Conservation (phyloP, 2,329 filamentous ascomycete genomes). For the Fusarium haematococcum region DNA sequence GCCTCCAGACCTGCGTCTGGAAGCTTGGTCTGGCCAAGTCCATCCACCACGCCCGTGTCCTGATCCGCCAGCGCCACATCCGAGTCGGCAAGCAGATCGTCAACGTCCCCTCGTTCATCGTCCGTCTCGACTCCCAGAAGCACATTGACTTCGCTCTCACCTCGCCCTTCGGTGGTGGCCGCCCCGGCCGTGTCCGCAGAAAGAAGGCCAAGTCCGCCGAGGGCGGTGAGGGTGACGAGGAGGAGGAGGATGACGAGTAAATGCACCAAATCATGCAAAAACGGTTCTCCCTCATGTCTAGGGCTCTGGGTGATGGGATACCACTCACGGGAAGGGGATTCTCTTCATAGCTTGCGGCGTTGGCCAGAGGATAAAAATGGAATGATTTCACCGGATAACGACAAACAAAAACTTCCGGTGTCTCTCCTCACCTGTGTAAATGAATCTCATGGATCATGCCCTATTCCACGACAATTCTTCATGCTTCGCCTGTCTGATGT, state of each 20-base stretch:
- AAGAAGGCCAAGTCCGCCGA: constrained; percentile 99
- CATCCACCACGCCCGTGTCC: constrained; percentile 99
- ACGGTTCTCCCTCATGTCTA: constrained; percentile 47
- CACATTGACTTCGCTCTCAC: constrained; percentile 99
- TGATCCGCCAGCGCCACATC: constrained; percentile 99
- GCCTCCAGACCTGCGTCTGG: constrained; percentile 99
- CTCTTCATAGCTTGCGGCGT: constrained; percentile 65
- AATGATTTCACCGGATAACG: constrained; percentile 53
- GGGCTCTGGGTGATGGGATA: constrained; percentile 49
- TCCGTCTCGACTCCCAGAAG: constrained; percentile 99
- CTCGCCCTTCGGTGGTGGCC: constrained; percentile 97
- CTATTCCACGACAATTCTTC: constrained; percentile 28
- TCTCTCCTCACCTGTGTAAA: constrained; percentile 41
- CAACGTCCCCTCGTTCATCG: constrained; percentile 99
- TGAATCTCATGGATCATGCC: constrained; percentile 38
- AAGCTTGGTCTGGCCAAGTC: constrained; percentile 99
- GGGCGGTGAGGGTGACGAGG: constrained; percentile 82
- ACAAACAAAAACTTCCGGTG: constrained; percentile 37
- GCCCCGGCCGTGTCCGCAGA: constrained; percentile 96
- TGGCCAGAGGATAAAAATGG: constrained; percentile 61
- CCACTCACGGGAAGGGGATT: constrained; percentile 54
- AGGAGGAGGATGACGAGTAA: constrained; percentile 87
- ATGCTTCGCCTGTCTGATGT: constrained; percentile 23
- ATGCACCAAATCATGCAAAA: constrained; percentile 51
- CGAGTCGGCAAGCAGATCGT: constrained; percentile 99